Conservation (phyloP, 2,329 filamentous ascomycete genomes). For the Chaetomiaceae sp. region DNA sequence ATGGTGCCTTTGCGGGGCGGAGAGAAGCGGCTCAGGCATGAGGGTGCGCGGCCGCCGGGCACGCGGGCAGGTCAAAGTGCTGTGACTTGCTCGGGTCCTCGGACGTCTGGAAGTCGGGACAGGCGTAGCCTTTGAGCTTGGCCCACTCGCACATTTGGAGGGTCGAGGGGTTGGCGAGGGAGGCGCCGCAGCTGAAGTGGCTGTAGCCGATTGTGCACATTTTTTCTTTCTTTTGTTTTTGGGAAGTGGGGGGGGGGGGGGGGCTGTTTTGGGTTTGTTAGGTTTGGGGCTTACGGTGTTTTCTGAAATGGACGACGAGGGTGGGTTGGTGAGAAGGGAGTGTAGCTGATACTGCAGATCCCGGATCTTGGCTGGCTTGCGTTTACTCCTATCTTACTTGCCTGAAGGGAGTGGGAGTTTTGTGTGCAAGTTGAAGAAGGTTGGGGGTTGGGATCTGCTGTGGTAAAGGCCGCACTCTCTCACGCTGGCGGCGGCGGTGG, state of each 20-base stretch:
- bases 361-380: not conserved
- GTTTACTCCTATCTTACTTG: not conserved
- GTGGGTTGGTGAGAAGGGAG: too few relatives aligned
- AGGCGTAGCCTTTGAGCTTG: constrained; percentile 9
- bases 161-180: not conserved
- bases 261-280: not conserved
- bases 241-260: too few relatives aligned
- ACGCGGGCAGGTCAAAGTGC: not conserved
- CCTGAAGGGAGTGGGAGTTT: not conserved
- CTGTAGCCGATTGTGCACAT: constrained; percentile 17
- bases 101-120: constrained; percentile 12
- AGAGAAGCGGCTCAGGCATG: not conserved
- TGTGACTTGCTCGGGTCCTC: constrained; percentile 5
- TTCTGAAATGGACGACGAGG: not conserved
- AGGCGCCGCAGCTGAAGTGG: constrained; percentile 17
- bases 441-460: not conserved
- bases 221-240: not conserved
- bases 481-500: not conserved
- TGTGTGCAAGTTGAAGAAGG: not conserved
- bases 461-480: not conserved
- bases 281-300: not conserved
- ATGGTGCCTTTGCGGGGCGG: too few relatives aligned
- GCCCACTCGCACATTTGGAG: constrained; percentile 12
- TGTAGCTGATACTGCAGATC: not conserved
- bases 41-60: too few relatives aligned